A percentile compares a stretch with the other conserved stretches of the same genome.
These are phyloP conservation scores for Myriosclerotinia curreyana DNA, from an alignment of 2,329 filamentous ascomycete species.

Conservation along the genomic window DNA sequence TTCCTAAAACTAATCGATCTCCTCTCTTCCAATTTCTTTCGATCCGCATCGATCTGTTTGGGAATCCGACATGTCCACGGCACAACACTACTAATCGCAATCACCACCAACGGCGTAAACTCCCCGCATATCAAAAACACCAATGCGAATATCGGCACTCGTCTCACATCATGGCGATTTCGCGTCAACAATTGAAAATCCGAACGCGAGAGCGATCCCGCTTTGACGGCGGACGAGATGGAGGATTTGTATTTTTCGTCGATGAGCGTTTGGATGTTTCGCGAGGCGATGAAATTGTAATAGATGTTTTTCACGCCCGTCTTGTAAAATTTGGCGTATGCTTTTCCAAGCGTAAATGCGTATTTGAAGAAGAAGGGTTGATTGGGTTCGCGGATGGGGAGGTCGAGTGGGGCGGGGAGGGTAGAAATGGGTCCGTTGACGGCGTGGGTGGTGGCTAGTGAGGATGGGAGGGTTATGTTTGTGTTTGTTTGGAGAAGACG, in stretches of 20 bases:
- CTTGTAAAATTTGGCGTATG: conserved; percentile 86
- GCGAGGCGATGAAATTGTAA: conserved; percentile 55
- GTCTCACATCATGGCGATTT: conserved; percentile 67
- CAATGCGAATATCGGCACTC: conserved; percentile 74
- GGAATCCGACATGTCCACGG: conserved; percentile 84
- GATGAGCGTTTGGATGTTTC: conserved; percentile 48
- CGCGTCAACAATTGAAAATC: conserved; percentile 69
- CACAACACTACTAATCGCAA: conserved; percentile 66
- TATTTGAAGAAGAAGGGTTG: conserved; percentile 43
- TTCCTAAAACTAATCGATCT: conserved; percentile 50
- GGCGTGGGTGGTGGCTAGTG: conserved; percentile 10
- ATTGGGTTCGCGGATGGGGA: conserved; percentile 54
- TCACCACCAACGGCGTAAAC: conserved; percentile 76
- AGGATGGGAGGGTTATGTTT: not conserved
- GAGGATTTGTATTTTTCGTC: conserved; percentile 41
- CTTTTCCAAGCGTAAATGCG: conserved; percentile 53
- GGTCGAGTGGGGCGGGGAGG: conserved; percentile 64
- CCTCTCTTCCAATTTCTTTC: conserved; percentile 53
- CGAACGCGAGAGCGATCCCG: conserved; percentile 52
- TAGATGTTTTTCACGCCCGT: conserved; percentile 72
- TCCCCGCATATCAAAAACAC: conserved; percentile 79
- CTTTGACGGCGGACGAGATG: conserved; percentile 38
- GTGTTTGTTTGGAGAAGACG: conserved; percentile 42
- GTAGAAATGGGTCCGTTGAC: conserved; percentile 73
- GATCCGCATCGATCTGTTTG: conserved; percentile 60